Percentiles rank a stretch among this genome's conserved stretches.
Conservation (phyloP, 2,329 filamentous ascomycete genomes). For the Gnomoniopsis smithogilvyi region DNA sequence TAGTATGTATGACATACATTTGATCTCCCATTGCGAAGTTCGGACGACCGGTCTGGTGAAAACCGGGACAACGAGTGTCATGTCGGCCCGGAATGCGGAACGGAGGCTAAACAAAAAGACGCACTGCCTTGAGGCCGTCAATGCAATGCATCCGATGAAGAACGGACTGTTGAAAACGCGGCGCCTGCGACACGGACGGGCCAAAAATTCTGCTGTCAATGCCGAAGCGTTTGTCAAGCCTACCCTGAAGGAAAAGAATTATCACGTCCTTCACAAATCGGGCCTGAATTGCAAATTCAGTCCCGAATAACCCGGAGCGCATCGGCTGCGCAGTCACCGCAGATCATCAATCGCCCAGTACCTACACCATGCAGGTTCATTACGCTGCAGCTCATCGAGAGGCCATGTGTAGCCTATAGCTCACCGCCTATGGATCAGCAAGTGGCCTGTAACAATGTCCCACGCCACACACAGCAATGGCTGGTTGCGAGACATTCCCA, state of each 20-base stretch:
- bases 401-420: background rate
- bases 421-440: background rate
- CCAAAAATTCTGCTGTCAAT: no score
- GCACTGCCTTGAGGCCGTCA: no score
- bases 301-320: background rate
- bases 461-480: slow-evolving; percentile 1
- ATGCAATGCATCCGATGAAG: no score
- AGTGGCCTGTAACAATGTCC: slow-evolving; percentile 6
- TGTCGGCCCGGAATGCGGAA: no score
- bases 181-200: no score
- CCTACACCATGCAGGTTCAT: background rate
- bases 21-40: no score
- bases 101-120: no score
- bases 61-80: no score
- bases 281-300: background rate
- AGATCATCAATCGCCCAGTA: background rate
- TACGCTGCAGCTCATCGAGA: background rate
- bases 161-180: no score
- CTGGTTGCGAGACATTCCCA: background rate
- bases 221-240: no score
- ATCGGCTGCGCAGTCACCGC: background rate
- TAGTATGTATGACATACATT: no score
- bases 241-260: background rate
- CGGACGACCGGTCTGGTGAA: no score
- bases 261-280: background rate